Conservation (phyloP, 2,329 filamentous ascomycete genomes). For the Cercospora sojina region DNA sequence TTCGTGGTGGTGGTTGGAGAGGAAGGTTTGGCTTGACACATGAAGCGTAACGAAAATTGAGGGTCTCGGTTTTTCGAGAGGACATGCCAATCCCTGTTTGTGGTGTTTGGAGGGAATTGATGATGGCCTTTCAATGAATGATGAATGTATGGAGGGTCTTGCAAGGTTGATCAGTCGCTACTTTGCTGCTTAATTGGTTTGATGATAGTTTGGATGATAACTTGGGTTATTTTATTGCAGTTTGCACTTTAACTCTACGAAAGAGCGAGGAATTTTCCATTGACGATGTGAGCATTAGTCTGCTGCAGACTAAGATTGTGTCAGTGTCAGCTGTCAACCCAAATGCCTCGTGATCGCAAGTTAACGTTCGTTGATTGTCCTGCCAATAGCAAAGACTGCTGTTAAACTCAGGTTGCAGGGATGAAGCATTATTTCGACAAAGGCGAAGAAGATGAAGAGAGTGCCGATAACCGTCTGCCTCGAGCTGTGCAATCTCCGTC, state of each 20-base stretch:
- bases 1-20: not conserved
- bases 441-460: not conserved
- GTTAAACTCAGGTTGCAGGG: not conserved
- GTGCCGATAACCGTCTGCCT: not conserved
- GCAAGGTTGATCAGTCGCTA: not conserved
- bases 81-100: conserved; percentile 7
- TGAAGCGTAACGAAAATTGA: not conserved
- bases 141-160: not conserved
- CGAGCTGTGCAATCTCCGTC: not conserved
- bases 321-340: not conserved
- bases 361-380: not conserved
- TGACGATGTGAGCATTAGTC: not conserved
- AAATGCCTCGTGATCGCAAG: not conserved
- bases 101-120: not conserved
- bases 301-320: not conserved
- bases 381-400: not conserved
- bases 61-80: not conserved
- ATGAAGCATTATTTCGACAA: not conserved
- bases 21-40: not conserved
- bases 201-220: not conserved
- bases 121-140: not conserved
- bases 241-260: not conserved
- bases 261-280: not conserved
- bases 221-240: not conserved
- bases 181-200: not conserved